Evolutionary conservation across 1,284 basidiomycete species (phyloP).

Genomic region (Pyrrhoderma noxium): DNA sequence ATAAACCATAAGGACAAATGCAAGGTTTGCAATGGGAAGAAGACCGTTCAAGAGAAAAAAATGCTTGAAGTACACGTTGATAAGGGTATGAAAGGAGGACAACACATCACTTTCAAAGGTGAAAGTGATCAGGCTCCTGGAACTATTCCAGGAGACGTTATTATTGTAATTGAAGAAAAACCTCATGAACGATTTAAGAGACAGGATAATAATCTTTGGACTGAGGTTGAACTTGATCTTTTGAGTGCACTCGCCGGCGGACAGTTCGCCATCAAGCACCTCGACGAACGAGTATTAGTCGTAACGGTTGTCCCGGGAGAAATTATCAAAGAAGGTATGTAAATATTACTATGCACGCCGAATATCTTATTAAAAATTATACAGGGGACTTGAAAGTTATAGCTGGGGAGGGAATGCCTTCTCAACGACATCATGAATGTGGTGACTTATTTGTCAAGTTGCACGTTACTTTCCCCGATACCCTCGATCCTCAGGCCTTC

Average conservation of each 20-base stretch:
- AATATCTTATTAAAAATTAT: conserved; percentile 5
- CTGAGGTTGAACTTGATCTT: conserved; percentile 86
- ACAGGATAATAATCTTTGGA: conserved; percentile 88
- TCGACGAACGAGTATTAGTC: conserved; percentile 86
- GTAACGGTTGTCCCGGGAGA: conserved; percentile 88
- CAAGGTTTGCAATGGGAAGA: conserved; percentile 92
- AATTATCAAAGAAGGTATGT: conserved; percentile 86
- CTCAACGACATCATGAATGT: conserved; percentile 92
- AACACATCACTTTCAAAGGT: conserved; percentile 91
- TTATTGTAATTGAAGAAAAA: conserved; percentile 97
- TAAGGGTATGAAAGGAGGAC: conserved; percentile 98
- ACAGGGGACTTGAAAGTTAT: conserved; percentile 87
- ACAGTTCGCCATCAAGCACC: conserved; percentile 84
- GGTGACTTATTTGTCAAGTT: conserved; percentile 92
- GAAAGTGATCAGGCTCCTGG: conserved; percentile 96
- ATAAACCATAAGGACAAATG: conserved; percentile 95
- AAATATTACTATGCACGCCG: conserved; percentile 1
- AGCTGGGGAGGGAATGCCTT: conserved; percentile 95
- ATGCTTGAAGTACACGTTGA: conserved; percentile 98
- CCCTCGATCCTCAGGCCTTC: conserved; percentile 64
- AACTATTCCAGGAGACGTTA: conserved; percentile 89
- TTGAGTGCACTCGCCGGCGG: conserved; percentile 93
- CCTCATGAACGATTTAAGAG: conserved; percentile 88
- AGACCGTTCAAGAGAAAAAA: conserved; percentile 93
- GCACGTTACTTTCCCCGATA: conserved; percentile 85